Base-by-base conservation (phyloP, 2,329 filamentous ascomycete genomes). In the Cryphonectria carpinicola region DNA sequence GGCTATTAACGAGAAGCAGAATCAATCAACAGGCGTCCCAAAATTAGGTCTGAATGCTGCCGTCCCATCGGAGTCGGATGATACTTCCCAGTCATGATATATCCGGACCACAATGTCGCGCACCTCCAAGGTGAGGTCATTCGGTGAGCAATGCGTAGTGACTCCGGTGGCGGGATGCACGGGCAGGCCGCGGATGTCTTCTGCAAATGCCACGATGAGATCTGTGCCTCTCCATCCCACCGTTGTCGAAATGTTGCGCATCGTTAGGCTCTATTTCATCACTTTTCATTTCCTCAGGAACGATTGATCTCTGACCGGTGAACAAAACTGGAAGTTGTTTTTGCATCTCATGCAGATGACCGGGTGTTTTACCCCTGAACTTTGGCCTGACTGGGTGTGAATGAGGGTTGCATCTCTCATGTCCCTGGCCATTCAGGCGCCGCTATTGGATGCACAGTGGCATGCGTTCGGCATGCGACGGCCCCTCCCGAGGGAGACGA, bases 241-340 rank as follows among this genome's bases (percentile, higher is more conserved):
- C 37, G 28, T 67, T 54, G 67, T 67, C 43, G 62, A 65, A 71
- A 71, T 66, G 60, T 64, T 49, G 67, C 60, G 64, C 62, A 35
- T 64, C 63, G 66, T n/a, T 60, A 60, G 32, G 54, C 61, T 66
- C 54, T 35, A 52, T 68, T 62, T 60, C 64, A 67, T 72, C 71
- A 71, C 63, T 65, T 71, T 52, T 72, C 69, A 72, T 60, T 61
- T 64, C 39, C n/a, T 58, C 35, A n/a, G 46, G 65, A 32, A 22
- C 43, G 54, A 65, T 70, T 63, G 64, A 72, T 70, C 69, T 68
- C 68, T 72, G 68, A 72, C 71, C 69, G 69, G 71, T 72, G 66
- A 71, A 64, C 46, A 39, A 28, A 13, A 13, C 43, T 35, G 66
- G 69, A 43, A 66, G 62, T 35, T 43, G 52, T 54, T 28, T 63